A percentile compares a stretch with the other conserved stretches of the same genome.
phyloP scores from a whole-genome alignment of 208 protist genomes.

The Trypanosoma platydactyli region DNA sequence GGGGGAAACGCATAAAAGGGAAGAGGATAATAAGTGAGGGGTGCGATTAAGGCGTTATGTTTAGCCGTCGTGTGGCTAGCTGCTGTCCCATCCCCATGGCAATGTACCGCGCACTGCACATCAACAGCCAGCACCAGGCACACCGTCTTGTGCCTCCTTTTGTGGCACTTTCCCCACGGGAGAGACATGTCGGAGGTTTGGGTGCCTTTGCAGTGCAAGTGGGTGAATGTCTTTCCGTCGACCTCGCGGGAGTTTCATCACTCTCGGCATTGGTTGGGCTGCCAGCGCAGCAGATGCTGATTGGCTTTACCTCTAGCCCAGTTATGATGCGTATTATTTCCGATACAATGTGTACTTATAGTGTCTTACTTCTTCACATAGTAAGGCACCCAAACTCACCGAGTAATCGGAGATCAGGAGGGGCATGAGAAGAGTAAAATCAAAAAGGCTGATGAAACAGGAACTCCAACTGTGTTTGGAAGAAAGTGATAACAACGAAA shows the following conservation, averaged over 20 bases:
- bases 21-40: not conserved
- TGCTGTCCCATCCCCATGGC: slow-evolving; percentile 70
- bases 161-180: slow-evolving; percentile 47
- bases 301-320: slow-evolving; percentile 53
- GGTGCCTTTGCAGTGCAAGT: slow-evolving; percentile 29
- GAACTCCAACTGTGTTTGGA: not conserved
- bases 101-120: slow-evolving; percentile 78
- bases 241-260: slow-evolving; percentile 41
- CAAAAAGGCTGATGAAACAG: not conserved
- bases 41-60: slow-evolving; percentile 41
- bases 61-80: slow-evolving; percentile 75
- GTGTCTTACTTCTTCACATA: slow-evolving; percentile 61
- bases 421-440: not conserved
- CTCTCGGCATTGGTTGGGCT: slow-evolving; percentile 57
- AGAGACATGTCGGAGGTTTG: slow-evolving; percentile 33
- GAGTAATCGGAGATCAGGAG: not conserved
- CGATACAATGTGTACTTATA: slow-evolving; percentile 93
- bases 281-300: slow-evolving; percentile 50
- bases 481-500: not conserved
- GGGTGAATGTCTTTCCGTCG: slow-evolving; percentile 33
- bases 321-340: slow-evolving; percentile 78
- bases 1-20: not conserved
- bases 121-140: slow-evolving; percentile 74
- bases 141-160: slow-evolving; percentile 75
- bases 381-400: not conserved